A percentile compares a stretch with the other conserved stretches of the same genome.
phyloP scores from a whole-genome alignment of 768 basidiomycete species.

The Lyophyllum decastes region DNA sequence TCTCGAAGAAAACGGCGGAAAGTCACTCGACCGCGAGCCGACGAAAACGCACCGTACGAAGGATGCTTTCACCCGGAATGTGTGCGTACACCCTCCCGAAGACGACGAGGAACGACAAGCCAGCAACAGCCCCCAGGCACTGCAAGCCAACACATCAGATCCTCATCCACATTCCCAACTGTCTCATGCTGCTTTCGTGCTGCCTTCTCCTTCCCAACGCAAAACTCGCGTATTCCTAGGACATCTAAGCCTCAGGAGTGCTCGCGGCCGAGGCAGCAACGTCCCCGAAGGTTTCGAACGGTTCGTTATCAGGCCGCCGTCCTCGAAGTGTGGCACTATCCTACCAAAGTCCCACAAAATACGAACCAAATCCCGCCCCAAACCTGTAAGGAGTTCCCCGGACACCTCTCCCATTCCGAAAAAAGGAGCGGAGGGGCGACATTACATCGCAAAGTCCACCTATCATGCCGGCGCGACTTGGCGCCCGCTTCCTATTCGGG shows the following conservation, averaged over 20 bases:
- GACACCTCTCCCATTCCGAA: not conserved
- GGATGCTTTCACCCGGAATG: not conserved
- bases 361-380: not conserved
- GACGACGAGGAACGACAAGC: not conserved
- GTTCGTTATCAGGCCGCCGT: not conserved
- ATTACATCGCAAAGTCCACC: conserved; percentile 5
- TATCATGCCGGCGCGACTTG: conserved; percentile 30
- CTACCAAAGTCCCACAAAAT: too few relatives aligned
- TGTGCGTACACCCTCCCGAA: not conserved
- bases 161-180: not conserved
- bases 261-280: not conserved
- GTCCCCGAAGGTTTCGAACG: conserved; percentile 1
- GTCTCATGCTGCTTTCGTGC: not conserved
- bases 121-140: not conserved
- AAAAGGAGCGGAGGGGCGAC: not conserved
- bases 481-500: conserved; percentile 16
- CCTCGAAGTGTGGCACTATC: too few relatives aligned
- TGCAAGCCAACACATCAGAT: not conserved
- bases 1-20: conserved; percentile 4
- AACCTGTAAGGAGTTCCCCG: not conserved
- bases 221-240: not conserved
- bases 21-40: not conserved
- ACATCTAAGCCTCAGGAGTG: not conserved
- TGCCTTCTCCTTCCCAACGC: not conserved
- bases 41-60: not conserved